Evolutionary conservation across 306 rosid species (phyloP), one percentile per base, ranked within the genome.

Genomic region (Medicago arabica): DNA sequence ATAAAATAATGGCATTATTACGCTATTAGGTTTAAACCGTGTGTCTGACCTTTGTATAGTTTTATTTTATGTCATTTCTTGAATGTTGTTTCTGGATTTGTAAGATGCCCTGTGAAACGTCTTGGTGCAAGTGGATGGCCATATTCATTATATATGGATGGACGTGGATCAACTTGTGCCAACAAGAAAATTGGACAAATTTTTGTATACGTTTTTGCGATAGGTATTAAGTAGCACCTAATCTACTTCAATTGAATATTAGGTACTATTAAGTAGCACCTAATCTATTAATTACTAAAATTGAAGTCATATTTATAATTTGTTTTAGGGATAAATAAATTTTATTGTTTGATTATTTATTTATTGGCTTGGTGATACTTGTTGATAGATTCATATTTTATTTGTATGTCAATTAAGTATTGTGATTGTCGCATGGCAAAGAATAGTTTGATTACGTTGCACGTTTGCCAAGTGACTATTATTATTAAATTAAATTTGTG

Each of bases 371-470:
- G 2, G 21, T 18, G 36, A 41, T 67, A 7, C 36, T 46, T 23
- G 74, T 49, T 49, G 13, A 44, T 67, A 67, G 13, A 2, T 36
- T 43, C 51, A 40, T 65, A 64, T 61, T 38, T 64, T 36, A n/a
- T 64, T 38, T 38, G 9, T n/a, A n/a, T 43, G 21, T 8, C 15
- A 9, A 13, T 67, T 23, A 23, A 59, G 9, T 25, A 13, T 59
- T 25, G 15, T 59, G 36, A 21, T 17, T 54, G 28, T 53, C 60
- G 60, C 49, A 64, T 64, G 28, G 49, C 43, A 17, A 17, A 38
- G 16, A 64, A 28, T 28, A 28, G 19, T 60, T 7, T 31, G 38
- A 31, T 59, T 59, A 6, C 17, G 23, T 59, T 25, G 65, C 65
- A 25, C 40, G 38, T 13, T 59, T 6, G 38, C 61, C 25, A 55